Evolutionary conservation across 768 basidiomycete genomes (phyloP).

Genomic region (Suillus hirtellus): DNA sequence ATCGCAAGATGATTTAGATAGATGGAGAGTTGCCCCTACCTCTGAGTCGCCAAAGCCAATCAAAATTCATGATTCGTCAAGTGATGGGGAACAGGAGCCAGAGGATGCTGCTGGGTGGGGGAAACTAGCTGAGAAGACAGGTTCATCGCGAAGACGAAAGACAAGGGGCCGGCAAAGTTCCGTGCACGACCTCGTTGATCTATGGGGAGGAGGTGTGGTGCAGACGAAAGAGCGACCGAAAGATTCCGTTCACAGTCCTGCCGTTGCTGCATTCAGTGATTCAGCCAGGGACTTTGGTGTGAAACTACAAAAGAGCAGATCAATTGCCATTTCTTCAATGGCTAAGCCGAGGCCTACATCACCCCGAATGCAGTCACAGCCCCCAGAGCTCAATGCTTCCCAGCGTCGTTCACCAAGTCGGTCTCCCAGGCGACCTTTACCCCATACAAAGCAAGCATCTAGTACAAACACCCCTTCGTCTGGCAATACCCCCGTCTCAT

Average conservation of each 20-base stretch:
- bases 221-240: conserved; percentile 45
- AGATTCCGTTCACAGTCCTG: conserved; percentile 20
- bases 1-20: conserved; percentile 35
- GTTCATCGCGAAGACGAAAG: conserved; percentile 34
- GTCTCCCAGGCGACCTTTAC: conserved; percentile 30
- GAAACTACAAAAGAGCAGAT: conserved; percentile 23
- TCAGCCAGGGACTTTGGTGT: conserved; percentile 14
- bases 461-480: conserved; percentile 23
- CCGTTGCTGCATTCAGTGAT: conserved; percentile 21
- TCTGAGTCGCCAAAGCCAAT: conserved; percentile 26
- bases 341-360: conserved; percentile 24
- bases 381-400: conserved; percentile 15
- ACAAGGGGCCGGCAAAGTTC: conserved; percentile 71
- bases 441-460: conserved; percentile 34
- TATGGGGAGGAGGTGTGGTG: conserved; percentile 64
- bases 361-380: conserved; percentile 23
- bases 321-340: conserved; percentile 20
- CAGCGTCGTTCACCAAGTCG: conserved; percentile 27
- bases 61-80: conserved; percentile 43
- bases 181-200: conserved; percentile 78
- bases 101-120: conserved; percentile 44
- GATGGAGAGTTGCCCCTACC: conserved; percentile 46
- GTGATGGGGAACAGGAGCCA: conserved; percentile 58
- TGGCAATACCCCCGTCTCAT: conserved; percentile 28
- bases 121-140: conserved; percentile 23